Conservation (phyloP, 2,329 filamentous ascomycete species). For the Cercospora sojina region DNA sequence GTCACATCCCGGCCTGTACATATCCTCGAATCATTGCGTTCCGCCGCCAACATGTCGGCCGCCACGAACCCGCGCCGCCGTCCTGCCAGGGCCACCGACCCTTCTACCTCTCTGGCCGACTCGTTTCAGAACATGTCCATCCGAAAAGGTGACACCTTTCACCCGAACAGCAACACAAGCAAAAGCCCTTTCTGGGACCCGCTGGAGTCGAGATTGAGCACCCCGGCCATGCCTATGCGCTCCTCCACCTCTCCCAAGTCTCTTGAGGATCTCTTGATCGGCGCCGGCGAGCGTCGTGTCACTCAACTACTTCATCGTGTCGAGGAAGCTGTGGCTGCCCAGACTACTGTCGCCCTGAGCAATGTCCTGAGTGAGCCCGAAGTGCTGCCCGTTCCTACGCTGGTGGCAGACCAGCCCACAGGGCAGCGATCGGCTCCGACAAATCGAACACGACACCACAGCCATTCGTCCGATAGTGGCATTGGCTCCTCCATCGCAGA, state of each 20-base stretch:
- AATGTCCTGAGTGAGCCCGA: slow-evolving; percentile 50
- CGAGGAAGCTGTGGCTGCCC: slow-evolving; percentile 44
- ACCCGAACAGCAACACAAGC: slow-evolving; percentile 46
- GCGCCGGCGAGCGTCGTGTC: slow-evolving; percentile 47
- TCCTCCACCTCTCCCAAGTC: slow-evolving; percentile 51
- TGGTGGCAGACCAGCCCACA: slow-evolving; percentile 43
- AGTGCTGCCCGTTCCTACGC: slow-evolving; percentile 50
- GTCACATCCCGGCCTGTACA: slow-evolving; percentile 20
- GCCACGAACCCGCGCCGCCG: slow-evolving; percentile 48
- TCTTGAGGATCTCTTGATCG: slow-evolving; percentile 50
- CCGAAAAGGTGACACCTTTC: slow-evolving; percentile 52
- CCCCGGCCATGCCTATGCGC: slow-evolving; percentile 46
- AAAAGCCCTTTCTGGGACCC: slow-evolving; percentile 43
- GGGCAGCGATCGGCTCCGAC: slow-evolving; percentile 31
- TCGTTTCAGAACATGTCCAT: slow-evolving; percentile 46
- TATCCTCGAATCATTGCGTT: slow-evolving; percentile 20
- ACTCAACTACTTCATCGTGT: slow-evolving; percentile 47
- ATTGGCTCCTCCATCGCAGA: slow-evolving; percentile 73
- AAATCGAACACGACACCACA: slow-evolving; percentile 53
- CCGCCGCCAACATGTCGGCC: slow-evolving; percentile 33
- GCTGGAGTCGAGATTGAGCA: slow-evolving; percentile 29
- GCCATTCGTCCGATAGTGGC: slow-evolving; percentile 81
- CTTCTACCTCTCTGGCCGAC: slow-evolving; percentile 39
- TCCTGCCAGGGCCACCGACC: slow-evolving; percentile 40
- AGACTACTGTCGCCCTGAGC: slow-evolving; percentile 38